A percentile compares a stretch with the other conserved stretches of the same genome.
phyloP scores from a whole-genome alignment of 140 eudicot genomes.

The Senecio squalidus region DNA sequence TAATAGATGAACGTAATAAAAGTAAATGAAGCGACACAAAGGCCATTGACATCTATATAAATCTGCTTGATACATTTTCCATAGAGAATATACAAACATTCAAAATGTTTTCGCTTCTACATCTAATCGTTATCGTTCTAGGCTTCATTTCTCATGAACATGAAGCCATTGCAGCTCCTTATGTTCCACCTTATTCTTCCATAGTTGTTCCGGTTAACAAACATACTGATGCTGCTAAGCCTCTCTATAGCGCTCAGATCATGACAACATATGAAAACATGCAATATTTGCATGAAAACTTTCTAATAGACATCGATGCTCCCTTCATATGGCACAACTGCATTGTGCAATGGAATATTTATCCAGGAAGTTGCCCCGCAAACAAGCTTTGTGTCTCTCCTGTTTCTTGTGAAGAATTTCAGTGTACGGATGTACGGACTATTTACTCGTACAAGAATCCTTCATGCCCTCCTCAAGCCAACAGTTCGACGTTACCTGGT shows the following conservation, averaged over 20 bases:
- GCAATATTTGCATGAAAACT: conserved; percentile 16
- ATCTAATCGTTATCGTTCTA: conserved; percentile 13
- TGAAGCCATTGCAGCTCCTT: not conserved
- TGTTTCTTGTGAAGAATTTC: conserved; percentile 16
- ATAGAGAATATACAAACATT: conserved; percentile 4
- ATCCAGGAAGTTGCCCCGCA: conserved; percentile 11
- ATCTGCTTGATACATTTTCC: not conserved
- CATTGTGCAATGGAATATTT: conserved; percentile 14
- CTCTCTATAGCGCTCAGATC: conserved; percentile 25
- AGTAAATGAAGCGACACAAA: not conserved
- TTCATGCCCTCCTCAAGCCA: not conserved
- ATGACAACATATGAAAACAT: conserved; percentile 10
- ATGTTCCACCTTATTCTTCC: conserved; percentile 19
- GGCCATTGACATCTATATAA: not conserved
- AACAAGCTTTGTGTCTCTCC: conserved; percentile 26
- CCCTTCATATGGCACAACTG: conserved; percentile 36
- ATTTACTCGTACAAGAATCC: conserved; percentile 8
- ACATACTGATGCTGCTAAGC: conserved; percentile 15
- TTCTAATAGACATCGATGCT: conserved; percentile 43
- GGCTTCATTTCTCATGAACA: conserved; percentile 8
- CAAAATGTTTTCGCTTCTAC: conserved; percentile 13
- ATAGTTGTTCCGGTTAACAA: conserved; percentile 23
- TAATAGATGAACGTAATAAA: not conserved
- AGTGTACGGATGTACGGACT: conserved; percentile 4
- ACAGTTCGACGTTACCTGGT: conserved; percentile 6